These are phyloP conservation scores for Dactylellina haptotyla DNA, from an alignment of 2,329 filamentous ascomycete species.

Conservation along the genomic window DNA sequence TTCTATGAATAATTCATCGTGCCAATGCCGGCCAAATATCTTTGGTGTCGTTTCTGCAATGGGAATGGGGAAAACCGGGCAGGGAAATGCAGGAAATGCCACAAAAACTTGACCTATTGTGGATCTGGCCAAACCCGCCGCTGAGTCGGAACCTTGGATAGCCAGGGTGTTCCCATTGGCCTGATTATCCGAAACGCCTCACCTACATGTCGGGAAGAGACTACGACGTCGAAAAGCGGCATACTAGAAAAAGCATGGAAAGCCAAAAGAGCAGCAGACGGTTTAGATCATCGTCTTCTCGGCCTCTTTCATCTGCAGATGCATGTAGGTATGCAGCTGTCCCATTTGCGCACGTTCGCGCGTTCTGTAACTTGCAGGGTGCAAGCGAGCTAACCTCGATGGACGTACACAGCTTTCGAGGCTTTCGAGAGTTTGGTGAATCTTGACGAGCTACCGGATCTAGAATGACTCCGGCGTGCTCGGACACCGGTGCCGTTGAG, in stretches of 20 bases:
- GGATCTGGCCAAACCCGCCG: constrained; percentile 25
- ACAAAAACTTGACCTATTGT: constrained; percentile 21
- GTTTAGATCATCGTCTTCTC: constrained; percentile 7
- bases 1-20: neutral
- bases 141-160: constrained; percentile 32
- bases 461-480: constrained; percentile 30
- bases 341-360: constrained; percentile 19
- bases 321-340: constrained; percentile 12
- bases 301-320: constrained; percentile 23
- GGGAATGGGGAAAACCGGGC: constrained; percentile 17
- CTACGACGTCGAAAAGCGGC: neutral
- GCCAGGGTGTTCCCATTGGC: constrained; percentile 16
- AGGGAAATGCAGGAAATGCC: constrained; percentile 15
- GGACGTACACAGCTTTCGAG: neutral
- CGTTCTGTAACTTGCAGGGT: constrained; percentile 26
- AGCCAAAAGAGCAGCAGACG: constrained; percentile 50
- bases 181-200: constrained; percentile 27
- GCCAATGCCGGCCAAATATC: neutral
- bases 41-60: constrained; percentile 25
- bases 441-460: constrained; percentile 21
- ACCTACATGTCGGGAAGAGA: constrained; percentile 9
- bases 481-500: constrained; percentile 32
- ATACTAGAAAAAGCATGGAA: constrained; percentile 9
- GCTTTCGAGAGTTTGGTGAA: constrained; percentile 1
- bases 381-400: constrained; percentile 9